Percentiles rank a stretch among this genome's conserved stretches.
Conservation (phyloP, 1,139 yeast genomes). For the Geotrichum restrictum region DNA sequence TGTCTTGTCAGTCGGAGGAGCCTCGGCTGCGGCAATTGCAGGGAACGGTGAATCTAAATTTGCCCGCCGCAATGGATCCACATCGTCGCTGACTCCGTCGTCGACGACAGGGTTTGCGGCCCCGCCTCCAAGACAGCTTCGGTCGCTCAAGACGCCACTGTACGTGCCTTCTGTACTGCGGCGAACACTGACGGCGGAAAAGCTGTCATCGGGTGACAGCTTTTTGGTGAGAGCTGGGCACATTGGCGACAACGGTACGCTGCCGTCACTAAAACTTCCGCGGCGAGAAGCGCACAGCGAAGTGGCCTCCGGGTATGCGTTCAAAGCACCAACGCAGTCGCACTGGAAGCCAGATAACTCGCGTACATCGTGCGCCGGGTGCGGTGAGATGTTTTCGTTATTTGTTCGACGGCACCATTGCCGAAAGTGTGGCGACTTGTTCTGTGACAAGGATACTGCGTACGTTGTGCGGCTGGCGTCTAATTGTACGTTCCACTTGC, state of each 20-base stretch:
- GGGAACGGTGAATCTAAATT: not conserved
- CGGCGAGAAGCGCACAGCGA: too few relatives aligned
- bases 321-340: slow-evolving; percentile 50
- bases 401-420: slow-evolving; percentile 92
- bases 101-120: slow-evolving; percentile 8
- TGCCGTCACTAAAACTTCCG: slow-evolving; percentile 35
- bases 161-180: slow-evolving; percentile 88
- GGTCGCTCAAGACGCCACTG: slow-evolving; percentile 69
- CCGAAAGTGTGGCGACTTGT: slow-evolving; percentile 87
- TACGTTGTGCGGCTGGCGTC: slow-evolving; percentile 57
- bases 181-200: slow-evolving; percentile 41
- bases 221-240: not conserved
- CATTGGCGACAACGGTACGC: not conserved
- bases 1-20: not conserved
- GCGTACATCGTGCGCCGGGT: slow-evolving; percentile 64
- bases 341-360: slow-evolving; percentile 80
- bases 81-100: not conserved
- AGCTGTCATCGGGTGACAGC: slow-evolving; percentile 4
- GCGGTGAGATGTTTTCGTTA: slow-evolving; percentile 42
- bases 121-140: slow-evolving; percentile 32
- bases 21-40: too few relatives aligned
- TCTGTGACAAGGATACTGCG: slow-evolving; percentile 63
- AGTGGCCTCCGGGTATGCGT: not conserved
- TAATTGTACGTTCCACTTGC: slow-evolving; percentile 68
- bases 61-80: not conserved